These are phyloP conservation scores for Lippia alba DNA, from an alignment of 305 asterid genomes.

Conservation along the genomic window DNA sequence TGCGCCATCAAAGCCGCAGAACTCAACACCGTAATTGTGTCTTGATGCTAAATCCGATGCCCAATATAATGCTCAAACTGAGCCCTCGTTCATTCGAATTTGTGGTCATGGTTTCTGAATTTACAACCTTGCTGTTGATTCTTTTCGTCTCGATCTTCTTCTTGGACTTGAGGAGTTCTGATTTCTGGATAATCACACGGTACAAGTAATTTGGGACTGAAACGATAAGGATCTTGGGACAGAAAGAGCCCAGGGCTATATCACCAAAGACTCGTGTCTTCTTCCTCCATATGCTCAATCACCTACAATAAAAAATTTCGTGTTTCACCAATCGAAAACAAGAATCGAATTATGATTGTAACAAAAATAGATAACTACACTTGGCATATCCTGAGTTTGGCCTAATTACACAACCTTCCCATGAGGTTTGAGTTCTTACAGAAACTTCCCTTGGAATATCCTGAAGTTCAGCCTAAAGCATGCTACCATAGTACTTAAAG, in stretches of 20 bases:
- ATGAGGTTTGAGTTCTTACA: too few species aligned
- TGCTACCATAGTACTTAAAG: too few species aligned
- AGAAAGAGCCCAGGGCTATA: conserved; percentile 63
- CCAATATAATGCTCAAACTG: conserved; percentile 82
- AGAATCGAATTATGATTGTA: background rate
- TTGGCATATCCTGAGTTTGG: too few species aligned
- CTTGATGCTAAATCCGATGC: conserved; percentile 68
- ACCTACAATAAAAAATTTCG: conserved; percentile 52
- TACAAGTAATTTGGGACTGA: conserved; percentile 95
- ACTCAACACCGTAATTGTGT: conserved; percentile 68
- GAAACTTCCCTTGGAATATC: too few species aligned
- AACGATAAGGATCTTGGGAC: conserved; percentile 78
- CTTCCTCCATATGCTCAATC: conserved; percentile 95
- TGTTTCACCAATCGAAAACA: conserved; percentile 19
- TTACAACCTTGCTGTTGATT: conserved; percentile 54
- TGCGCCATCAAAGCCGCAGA: conserved; percentile 86
- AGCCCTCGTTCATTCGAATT: conserved; percentile 90
- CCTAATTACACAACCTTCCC: too few species aligned
- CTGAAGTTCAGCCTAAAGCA: too few species aligned
- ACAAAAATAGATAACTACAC: background rate
- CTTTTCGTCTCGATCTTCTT: conserved; percentile 72
- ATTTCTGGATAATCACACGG: conserved; percentile 79
- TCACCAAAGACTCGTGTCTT: conserved; percentile 83
- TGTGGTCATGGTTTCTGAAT: conserved; percentile 94
- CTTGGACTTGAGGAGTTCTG: conserved; percentile 60